Evolutionary conservation across 805 yeast species (phyloP).

Genomic region (Maudiozyma turicensis): DNA sequence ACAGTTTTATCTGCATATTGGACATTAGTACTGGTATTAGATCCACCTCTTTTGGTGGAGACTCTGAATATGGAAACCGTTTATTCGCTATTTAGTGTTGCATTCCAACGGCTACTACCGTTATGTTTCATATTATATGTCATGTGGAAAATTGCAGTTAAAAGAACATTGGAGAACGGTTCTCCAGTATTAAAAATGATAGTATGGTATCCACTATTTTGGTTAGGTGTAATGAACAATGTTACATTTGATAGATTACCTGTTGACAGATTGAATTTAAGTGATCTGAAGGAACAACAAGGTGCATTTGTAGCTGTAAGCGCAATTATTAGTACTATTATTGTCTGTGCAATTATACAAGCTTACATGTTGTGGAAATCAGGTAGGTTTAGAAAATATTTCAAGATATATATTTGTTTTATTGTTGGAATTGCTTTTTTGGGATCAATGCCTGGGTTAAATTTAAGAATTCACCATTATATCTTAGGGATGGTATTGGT

Average conservation of each 20-base stretch:
- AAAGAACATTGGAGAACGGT: slow-evolving; percentile 38
- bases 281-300: slow-evolving; percentile 64
- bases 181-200: slow-evolving; percentile 32
- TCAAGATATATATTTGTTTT: slow-evolving; percentile 42
- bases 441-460: slow-evolving; percentile 51
- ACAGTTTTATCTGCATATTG: slow-evolving; percentile 62
- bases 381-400: slow-evolving; percentile 53
- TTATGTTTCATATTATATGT: slow-evolving; percentile 59
- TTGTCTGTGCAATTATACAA: slow-evolving; percentile 54
- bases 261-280: slow-evolving; percentile 67
- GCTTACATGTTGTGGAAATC: slow-evolving; percentile 73
- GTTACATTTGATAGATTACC: slow-evolving; percentile 84
- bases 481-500: slow-evolving; percentile 66
- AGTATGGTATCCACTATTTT: slow-evolving; percentile 69
- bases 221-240: slow-evolving; percentile 80
- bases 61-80: slow-evolving; percentile 41
- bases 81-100: slow-evolving; percentile 57
- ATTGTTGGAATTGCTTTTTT: slow-evolving; percentile 37
- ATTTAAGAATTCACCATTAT: slow-evolving; percentile 72
- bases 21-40: slow-evolving; percentile 67
- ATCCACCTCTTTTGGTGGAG: slow-evolving; percentile 63
- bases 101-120: slow-evolving; percentile 69
- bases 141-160: slow-evolving; percentile 51
- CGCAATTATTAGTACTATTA: slow-evolving; percentile 39
- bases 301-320: slow-evolving; percentile 64